phyloP scores from a whole-genome alignment of 73 alveolate genomes.

The Blepharisma stoltei region DNA sequence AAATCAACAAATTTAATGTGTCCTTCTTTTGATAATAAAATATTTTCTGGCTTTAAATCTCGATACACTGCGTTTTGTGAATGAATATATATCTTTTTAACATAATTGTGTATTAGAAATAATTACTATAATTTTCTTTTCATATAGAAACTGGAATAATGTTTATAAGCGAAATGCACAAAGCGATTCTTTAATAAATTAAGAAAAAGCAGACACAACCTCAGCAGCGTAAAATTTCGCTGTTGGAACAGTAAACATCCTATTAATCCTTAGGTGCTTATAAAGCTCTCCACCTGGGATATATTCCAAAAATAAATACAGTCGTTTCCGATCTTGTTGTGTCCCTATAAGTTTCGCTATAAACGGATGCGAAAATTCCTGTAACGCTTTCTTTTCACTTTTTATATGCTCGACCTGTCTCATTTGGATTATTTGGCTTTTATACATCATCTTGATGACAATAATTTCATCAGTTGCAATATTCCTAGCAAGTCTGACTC shows the following conservation, averaged over 20 bases:
- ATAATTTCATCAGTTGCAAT: slow-evolving; percentile 32
- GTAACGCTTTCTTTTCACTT: slow-evolving; percentile 57
- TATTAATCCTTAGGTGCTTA: slow-evolving; percentile 72
- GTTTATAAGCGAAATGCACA: no score
- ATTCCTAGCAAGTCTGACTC: slow-evolving; percentile 69
- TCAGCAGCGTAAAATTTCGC: slow-evolving; percentile 74
- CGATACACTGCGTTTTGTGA: slow-evolving; percentile 67
- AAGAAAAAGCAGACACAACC: slow-evolving; percentile 68
- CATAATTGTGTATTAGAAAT: no score
- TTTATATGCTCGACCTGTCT: slow-evolving; percentile 76
- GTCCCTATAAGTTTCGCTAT: slow-evolving; percentile 37
- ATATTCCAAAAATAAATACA: slow-evolving; percentile 79
- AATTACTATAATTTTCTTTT: no score
- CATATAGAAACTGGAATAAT: no score
- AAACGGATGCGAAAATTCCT: slow-evolving; percentile 66
- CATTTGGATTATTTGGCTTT: slow-evolving; percentile 68
- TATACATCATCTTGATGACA: slow-evolving; percentile 81
- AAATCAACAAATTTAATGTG: slow-evolving; percentile 72
- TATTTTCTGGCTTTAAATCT: slow-evolving; percentile 83
- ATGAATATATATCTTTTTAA: no score
- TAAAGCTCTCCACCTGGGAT: slow-evolving; percentile 87
- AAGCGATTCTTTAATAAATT: no score
- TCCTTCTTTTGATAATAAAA: slow-evolving; percentile 72
- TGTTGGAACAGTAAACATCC: slow-evolving; percentile 80
- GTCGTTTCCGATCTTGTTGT: slow-evolving; percentile 63